These are phyloP conservation scores for Ceratobasidium sp. DNA, from an alignment of 1,284 basidiomycete species.

Conservation along the genomic window DNA sequence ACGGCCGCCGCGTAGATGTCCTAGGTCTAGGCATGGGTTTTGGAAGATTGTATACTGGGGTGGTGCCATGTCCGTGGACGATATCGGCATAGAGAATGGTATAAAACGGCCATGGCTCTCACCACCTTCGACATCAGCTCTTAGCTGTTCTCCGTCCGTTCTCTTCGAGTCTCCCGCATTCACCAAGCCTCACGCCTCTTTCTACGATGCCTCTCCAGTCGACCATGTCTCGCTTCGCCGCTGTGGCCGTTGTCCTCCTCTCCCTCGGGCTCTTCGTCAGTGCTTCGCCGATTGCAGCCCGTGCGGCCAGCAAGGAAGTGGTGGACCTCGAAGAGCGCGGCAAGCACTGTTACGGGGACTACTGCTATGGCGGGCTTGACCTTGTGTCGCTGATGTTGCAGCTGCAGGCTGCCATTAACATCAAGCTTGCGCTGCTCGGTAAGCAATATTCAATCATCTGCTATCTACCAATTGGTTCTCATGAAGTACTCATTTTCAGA, in stretches of 20 bases:
- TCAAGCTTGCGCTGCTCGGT: conserved; percentile 36
- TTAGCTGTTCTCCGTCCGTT: conserved; percentile 10
- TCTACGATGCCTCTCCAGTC: conserved; percentile 30
- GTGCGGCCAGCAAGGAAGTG: conserved; percentile 10
- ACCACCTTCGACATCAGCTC: conserved; percentile 18
- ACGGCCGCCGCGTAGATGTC: background rate
- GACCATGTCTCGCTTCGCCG: conserved; percentile 32
- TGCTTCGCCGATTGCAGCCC: conserved; percentile 36
- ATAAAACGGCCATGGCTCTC: background rate
- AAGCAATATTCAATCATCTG: background rate
- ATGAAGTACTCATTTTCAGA: background rate
- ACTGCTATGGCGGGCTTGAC: conserved; percentile 35
- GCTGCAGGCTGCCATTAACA: conserved; percentile 35
- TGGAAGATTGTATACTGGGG: background rate
- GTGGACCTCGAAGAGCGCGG: conserved; percentile 28
- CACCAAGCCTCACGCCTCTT: background rate
- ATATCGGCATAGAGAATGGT: no score
- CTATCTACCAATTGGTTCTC: background rate
- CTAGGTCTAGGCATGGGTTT: no score
- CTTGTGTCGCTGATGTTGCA: conserved; percentile 26
- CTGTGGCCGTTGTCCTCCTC: conserved; percentile 22
- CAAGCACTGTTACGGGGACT: background rate
- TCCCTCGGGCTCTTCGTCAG: conserved; percentile 29
- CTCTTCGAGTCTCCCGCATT: background rate
- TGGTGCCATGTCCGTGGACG: no score